Conservation (phyloP, 495 filamentous ascomycete species). For the Cenococcum geophilum region DNA sequence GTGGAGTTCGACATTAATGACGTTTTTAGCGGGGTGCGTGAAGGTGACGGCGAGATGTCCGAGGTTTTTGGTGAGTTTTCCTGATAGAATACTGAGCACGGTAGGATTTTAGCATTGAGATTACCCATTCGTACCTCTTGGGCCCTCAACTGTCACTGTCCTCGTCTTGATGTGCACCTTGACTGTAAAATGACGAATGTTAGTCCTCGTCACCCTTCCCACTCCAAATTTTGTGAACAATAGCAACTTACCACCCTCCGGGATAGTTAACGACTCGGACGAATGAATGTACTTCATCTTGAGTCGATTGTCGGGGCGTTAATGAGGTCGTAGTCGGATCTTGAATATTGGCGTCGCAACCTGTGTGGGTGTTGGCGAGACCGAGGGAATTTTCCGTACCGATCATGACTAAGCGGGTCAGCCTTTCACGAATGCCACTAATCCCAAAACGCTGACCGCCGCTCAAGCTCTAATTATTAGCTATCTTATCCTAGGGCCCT, state of each 20-base stretch:
- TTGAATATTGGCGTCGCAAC: no score
- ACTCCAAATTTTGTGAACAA: constrained; percentile 11
- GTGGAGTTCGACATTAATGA: constrained; percentile 94
- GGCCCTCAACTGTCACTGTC: constrained; percentile 91
- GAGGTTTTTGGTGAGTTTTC: constrained; percentile 93
- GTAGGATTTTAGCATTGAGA: constrained; percentile 8
- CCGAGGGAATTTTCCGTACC: no score
- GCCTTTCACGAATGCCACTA: no score
- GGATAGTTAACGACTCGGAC: constrained; percentile 85
- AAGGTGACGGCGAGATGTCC: constrained; percentile 86
- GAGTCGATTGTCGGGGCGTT: not conserved
- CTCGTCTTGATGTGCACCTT: constrained; percentile 94
- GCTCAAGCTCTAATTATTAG: no score
- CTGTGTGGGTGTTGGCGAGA: no score
- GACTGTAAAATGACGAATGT: constrained; percentile 52
- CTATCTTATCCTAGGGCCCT: no score
- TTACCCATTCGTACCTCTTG: constrained; percentile 56
- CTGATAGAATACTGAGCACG: constrained; percentile 35
- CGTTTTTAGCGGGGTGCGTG: constrained; percentile 67
- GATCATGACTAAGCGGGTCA: no score
- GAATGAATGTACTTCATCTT: constrained; percentile 74
- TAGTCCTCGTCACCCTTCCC: constrained; percentile 25
- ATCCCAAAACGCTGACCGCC: no score
- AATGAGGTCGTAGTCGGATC: no score
- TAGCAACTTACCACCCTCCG: constrained; percentile 81